Conservation (phyloP, 805 yeast genomes). For the Metschnikowia aberdeeniae region DNA sequence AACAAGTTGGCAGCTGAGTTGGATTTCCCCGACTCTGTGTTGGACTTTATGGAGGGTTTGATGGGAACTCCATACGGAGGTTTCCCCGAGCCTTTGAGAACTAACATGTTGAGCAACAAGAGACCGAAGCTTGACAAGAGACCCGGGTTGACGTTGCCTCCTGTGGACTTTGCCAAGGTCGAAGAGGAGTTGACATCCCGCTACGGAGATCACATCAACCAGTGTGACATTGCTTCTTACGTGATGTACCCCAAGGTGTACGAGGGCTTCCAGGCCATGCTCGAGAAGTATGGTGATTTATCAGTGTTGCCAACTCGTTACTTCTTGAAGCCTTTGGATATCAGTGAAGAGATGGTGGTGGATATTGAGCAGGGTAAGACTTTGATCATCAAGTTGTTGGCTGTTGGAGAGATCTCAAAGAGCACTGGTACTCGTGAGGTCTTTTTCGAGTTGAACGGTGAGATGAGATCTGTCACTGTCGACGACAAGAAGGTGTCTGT, state of each 20-base stretch:
- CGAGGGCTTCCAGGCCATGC: slow-evolving; percentile 74
- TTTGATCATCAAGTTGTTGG: slow-evolving; percentile 84
- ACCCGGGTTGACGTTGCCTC: slow-evolving; percentile 88
- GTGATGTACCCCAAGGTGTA: slow-evolving; percentile 98
- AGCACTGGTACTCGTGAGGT: slow-evolving; percentile 93
- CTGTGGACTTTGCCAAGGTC: slow-evolving; percentile 71
- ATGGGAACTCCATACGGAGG: slow-evolving; percentile 99
- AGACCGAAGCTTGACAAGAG: slow-evolving; percentile 84
- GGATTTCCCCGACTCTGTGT: slow-evolving; percentile 97
- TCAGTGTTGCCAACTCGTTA: slow-evolving; percentile 90
- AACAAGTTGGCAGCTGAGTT: slow-evolving; percentile 79
- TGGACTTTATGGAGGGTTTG: slow-evolving; percentile 97
- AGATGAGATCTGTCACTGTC: slow-evolving; percentile 90
- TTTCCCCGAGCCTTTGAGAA: slow-evolving; percentile 98
- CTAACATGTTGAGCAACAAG: slow-evolving; percentile 86
- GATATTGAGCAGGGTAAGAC: slow-evolving; percentile 94
- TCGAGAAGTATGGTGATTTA: slow-evolving; percentile 83
- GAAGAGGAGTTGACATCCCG: slow-evolving; percentile 70
- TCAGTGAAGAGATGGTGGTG: slow-evolving; percentile 85
- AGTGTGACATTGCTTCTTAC: slow-evolving; percentile 89
- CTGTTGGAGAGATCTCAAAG: slow-evolving; percentile 81
- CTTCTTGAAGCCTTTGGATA: slow-evolving; percentile 81
- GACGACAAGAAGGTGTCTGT: slow-evolving; percentile 84
- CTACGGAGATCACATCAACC: slow-evolving; percentile 70
- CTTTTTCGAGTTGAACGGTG: slow-evolving; percentile 97